Percentiles rank a stretch among this genome's conserved stretches.
phyloP scores from a whole-genome alignment of 2,329 filamentous ascomycete species.

The Penicillium sumatraense region DNA sequence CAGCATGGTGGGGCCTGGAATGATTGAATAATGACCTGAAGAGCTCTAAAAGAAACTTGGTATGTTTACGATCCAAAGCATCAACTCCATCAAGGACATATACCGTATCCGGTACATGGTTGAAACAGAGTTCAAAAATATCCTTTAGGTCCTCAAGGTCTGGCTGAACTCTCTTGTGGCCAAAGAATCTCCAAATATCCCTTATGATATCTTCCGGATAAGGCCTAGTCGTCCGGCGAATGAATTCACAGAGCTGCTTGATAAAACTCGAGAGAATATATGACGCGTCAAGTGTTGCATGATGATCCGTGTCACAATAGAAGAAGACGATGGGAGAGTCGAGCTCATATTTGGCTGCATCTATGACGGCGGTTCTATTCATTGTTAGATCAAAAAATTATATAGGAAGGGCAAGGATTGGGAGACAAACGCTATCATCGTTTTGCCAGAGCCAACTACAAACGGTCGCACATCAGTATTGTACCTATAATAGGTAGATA shows the following conservation, averaged over 20 bases:
- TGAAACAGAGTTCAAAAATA: conserved; percentile 16
- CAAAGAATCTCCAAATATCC: conserved; percentile 12
- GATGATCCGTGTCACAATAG: conserved; percentile 22
- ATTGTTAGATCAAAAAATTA: background rate
- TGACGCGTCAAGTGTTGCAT: background rate
- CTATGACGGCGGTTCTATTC: conserved; percentile 16
- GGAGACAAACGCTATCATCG: no score
- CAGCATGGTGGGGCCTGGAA: background rate
- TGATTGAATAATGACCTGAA: conserved; percentile 7
- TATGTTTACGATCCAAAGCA: conserved; percentile 9
- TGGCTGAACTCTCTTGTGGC: conserved; percentile 13
- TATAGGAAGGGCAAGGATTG: no score
- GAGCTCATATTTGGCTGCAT: conserved; percentile 16
- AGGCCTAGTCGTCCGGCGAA: background rate
- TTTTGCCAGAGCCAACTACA: no score
- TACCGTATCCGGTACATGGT: conserved; percentile 11
- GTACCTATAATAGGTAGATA: no score
- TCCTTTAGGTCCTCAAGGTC: conserved; percentile 22
- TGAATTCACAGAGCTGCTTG: conserved; percentile 20
- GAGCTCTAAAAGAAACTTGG: conserved; percentile 5
- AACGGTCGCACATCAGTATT: no score
- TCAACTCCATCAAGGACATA: conserved; percentile 28
- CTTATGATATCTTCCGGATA: conserved; percentile 5
- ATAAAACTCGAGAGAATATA: conserved; percentile 25
- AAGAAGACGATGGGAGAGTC: conserved; percentile 18